Base-by-base conservation (phyloP, 2,329 filamentous ascomycete genomes). In the Colletotrichum sp. region DNA sequence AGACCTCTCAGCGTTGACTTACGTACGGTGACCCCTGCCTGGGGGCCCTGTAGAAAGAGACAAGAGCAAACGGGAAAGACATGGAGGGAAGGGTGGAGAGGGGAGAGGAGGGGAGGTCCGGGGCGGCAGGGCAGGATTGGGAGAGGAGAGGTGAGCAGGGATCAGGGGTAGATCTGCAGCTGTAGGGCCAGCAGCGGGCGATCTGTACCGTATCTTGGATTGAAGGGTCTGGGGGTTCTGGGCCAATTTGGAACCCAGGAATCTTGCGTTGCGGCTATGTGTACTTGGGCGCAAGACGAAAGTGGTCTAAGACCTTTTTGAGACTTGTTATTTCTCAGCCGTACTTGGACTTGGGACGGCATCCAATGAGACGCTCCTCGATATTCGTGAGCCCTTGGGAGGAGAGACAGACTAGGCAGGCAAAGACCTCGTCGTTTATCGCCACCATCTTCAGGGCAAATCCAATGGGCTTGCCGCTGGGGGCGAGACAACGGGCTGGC, bases 141-240 rank as follows among this genome's bases (percentile, higher is more conserved):
- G 44, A 48, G 67, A 39, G 34, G 55, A 22, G 34, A 44, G 68
- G 57, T 36, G 57, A 63, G 36, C 68, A 70, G 39, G 68, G 68
- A 28, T 70, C 36, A 70, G 55, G 57, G 68, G 57, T 59, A 61
- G 32, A 30, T 32, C 25, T 48, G 68, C 44, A 70, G 61, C 68
- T 63, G 39, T 70, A 70, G 57, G 68, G 68, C 57, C 68, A 70
- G 68, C 68, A 70, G 68, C 68, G 36, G 55, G 68, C 68, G 68
- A 70, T 70, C 68, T 70, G 57, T 63, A 70, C 57, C 57, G 19
- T 55, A 70, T 70, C 68, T 70, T 63, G 68, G 57, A 34, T 55
- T 27, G 44, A 52, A 30, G 34, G 16, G 36, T 57, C 36, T 63
- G 68, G 52, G 67, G 15, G 25, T 34, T 48, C 57, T 63, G 34